Base-by-base conservation (phyloP, 805 yeast genomes). In the Suhomyces sp. region DNA sequence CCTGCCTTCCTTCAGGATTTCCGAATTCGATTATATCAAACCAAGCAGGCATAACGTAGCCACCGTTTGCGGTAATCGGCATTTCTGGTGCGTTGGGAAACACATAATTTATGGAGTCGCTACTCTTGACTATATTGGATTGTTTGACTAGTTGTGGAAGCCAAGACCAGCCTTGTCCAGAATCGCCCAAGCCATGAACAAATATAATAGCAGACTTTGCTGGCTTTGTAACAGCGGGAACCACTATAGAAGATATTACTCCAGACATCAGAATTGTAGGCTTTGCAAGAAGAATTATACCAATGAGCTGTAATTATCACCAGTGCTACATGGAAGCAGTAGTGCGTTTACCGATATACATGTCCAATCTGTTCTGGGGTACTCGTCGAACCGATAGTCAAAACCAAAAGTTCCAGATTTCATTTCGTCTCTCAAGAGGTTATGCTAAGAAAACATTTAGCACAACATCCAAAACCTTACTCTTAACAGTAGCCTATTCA, bases 161-260 rank as follows among this genome's bases (percentile, higher is more conserved):
- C 75, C 89, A 89, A 44, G 81, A 75, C 97, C 97, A 93, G 1
- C 97, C 97, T 15, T 78, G 76, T 4, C 97, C 97, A 0, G 89
- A 68, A 66, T 93, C 98, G 8, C 99, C 99, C 15, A 93, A 75
- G 0, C 99, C 98, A 66, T 94, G 98, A 50, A 89, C 64, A 53
- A 92, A 78, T 20, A 92, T 87, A 31, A 91, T 72, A 1, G 91
- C 83, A 1, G 89, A 57, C 33, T 62, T 67, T 37, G 75, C 72
- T 6, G 70, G 62, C 41, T 48, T 61, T 13, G 55, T 53, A 17
- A 57, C 47, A 2, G 76, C 74, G 2, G 69, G 61, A 2, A 67
- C 53, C 48, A 65, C 62, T 12, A 68, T 59, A 17, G 75, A 66
- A 13, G 65, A 50, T 21, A 62, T 48, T 4, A 54, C 31, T 22